Base-by-base conservation (phyloP, 148 eudicot species). In the Cornus controversa region DNA sequence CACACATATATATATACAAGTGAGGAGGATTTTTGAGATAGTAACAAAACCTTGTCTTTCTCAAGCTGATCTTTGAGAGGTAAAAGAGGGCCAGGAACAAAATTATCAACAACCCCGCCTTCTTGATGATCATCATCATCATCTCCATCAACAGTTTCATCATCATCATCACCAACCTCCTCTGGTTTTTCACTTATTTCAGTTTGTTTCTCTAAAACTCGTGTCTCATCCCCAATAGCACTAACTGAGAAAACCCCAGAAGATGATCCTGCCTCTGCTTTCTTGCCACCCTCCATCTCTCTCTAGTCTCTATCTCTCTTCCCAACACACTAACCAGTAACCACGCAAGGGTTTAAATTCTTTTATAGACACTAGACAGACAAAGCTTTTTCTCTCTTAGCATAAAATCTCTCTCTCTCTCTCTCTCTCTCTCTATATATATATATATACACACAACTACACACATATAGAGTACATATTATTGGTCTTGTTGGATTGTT, bases 31-130 rank as follows among this genome's bases (percentile, higher is more conserved):
- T 0, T 16, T 11, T 26, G 64, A 31, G 20, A 8, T 0, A 47
- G 58, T 64, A 67, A 26, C 5, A 10, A 50, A 72, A 90, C 93
- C 93, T 88, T 86, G 84, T 90, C 93, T 77, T 86, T 88, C 25
- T 90, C 87, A 86, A 90, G 87, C 79, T 90, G 91, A 29, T 83
- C 88, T 75, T 78, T 84, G 68, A 90, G 91, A 77, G 93, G 91
- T 73, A 90, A 80, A 79, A 86, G 91, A 86, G 93, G 93, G 47
- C 86, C 79, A 79, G 91, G 90, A 65, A 86, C 87, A 78, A 90
- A 90, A 27, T 81, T 25, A 45, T 60, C 81, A 78, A 86, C 53
- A 76, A 40, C 71, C 66, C 57, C 82, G 62, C 75, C 78, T 79
- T 60, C 64, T 2, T 75, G 77, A 26, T 63, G 77, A 45, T 63